Percentiles rank a stretch among this genome's conserved stretches.
Conservation (phyloP, 768 basidiomycete genomes). For the Pisolithus microcarpus region DNA sequence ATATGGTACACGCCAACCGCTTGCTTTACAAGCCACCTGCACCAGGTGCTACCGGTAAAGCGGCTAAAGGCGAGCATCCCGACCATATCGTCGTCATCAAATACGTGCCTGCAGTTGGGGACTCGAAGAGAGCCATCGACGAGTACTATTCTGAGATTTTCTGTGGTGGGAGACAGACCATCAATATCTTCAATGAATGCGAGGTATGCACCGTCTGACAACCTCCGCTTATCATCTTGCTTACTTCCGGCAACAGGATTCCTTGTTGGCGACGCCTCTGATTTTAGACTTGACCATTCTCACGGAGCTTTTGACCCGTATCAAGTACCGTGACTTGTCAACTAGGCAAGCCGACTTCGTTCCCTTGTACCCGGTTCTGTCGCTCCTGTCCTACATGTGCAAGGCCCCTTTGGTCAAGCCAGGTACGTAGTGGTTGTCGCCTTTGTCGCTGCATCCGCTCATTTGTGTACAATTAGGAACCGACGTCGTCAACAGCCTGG, state of each 20-base stretch:
- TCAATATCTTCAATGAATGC: constrained; percentile 98
- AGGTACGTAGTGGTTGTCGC: constrained; percentile 25
- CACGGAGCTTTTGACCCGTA: constrained; percentile 87
- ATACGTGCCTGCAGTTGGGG: constrained; percentile 93
- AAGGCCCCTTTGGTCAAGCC: constrained; percentile 97
- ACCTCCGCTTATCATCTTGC: background rate
- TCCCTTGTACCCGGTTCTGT: constrained; percentile 85
- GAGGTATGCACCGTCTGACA: constrained; percentile 44
- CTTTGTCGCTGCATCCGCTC: background rate
- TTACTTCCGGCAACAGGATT: constrained; percentile 52
- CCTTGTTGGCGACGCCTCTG: constrained; percentile 89
- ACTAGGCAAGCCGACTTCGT: constrained; percentile 54
- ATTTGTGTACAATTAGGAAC: constrained; percentile 39
- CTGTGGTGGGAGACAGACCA: constrained; percentile 89
- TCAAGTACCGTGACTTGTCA: constrained; percentile 69
- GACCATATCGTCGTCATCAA: constrained; percentile 97
- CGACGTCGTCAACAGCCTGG: constrained; percentile 91
- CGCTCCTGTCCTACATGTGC: constrained; percentile 93
- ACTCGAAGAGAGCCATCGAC: constrained; percentile 98
- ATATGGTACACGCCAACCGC: constrained; percentile 92
- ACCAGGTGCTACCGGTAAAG: constrained; percentile 45
- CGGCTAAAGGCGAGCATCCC: constrained; percentile 88
- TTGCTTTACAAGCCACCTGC: constrained; percentile 83
- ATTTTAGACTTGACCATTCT: constrained; percentile 92
- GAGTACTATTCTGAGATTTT: constrained; percentile 99